phyloP scores from a whole-genome alignment of 495 filamentous ascomycete genomes.

The Penicillium longicatenatum region DNA sequence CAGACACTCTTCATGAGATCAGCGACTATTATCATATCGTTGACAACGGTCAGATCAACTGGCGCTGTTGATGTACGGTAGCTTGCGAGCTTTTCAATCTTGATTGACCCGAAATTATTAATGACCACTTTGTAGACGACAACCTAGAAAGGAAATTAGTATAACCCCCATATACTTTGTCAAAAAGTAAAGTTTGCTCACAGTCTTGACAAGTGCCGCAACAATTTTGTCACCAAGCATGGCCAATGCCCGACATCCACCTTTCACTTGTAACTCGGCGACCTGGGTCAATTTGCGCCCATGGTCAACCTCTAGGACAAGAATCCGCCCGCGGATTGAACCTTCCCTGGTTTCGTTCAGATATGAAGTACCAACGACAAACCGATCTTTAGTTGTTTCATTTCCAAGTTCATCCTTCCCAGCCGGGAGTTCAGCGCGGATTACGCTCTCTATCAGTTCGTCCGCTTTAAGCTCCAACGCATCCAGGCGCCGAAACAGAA shows the following conservation, averaged over 20 bases:
- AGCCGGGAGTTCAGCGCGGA: conserved; percentile 72
- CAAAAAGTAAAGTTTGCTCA: conserved; percentile 37
- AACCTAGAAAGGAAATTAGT: conserved; percentile 34
- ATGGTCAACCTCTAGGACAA: conserved; percentile 80
- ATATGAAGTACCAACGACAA: conserved; percentile 85
- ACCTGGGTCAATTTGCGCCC: conserved; percentile 70
- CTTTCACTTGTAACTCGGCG: conserved; percentile 63
- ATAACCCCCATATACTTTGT: background rate
- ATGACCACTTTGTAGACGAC: conserved; percentile 59
- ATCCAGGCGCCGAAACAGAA: conserved; percentile 57
- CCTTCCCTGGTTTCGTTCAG: conserved; percentile 58
- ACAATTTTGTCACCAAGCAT: conserved; percentile 78
- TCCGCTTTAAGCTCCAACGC: conserved; percentile 54
- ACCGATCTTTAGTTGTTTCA: conserved; percentile 61
- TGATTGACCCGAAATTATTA: conserved; percentile 45
- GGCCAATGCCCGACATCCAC: conserved; percentile 75
- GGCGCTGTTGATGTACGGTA: conserved; percentile 86
- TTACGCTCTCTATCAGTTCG: conserved; percentile 84
- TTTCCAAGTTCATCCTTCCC: conserved; percentile 54
- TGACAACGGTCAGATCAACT: conserved; percentile 73
- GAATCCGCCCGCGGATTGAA: conserved; percentile 69
- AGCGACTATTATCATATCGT: conserved; percentile 73
- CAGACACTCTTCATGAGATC: conserved; percentile 95
- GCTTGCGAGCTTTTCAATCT: conserved; percentile 65
- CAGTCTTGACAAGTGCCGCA: conserved; percentile 82